Evolutionary conservation across 305 asterid species (phyloP).

Genomic region (Fraxinus sp.): DNA sequence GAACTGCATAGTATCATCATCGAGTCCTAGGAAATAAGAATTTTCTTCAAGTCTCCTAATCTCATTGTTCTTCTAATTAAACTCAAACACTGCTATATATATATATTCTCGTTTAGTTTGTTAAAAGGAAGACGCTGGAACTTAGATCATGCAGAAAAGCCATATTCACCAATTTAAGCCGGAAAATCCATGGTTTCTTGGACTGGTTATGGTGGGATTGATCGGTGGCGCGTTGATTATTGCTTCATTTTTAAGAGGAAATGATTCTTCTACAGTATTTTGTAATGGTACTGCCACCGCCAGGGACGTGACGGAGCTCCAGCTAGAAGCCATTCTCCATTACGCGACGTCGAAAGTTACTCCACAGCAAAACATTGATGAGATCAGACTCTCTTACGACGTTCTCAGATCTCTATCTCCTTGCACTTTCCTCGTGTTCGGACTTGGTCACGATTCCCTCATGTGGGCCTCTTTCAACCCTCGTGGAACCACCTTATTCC

Average conservation of each 20-base stretch:
- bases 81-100: neutral
- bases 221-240: conserved; percentile 42
- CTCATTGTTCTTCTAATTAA: neutral
- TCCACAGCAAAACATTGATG: conserved; percentile 62
- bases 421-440: conserved; percentile 68
- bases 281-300: conserved; percentile 29
- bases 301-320: conserved; percentile 28
- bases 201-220: conserved; percentile 37
- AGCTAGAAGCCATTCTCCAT: conserved; percentile 53
- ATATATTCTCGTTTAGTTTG: neutral
- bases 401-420: conserved; percentile 41
- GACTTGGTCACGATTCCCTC: conserved; percentile 73
- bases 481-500: conserved; percentile 61
- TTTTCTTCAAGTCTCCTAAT: neutral
- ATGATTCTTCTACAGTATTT: conserved; percentile 19
- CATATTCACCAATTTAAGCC: conserved; percentile 25
- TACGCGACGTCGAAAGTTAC: conserved; percentile 63
- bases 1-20: neutral
- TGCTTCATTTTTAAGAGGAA: conserved; percentile 7
- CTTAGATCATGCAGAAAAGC: conserved; percentile 31
- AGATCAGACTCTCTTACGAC: conserved; percentile 43
- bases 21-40: neutral
- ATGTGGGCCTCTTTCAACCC: conserved; percentile 79
- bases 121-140: neutral
- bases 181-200: conserved; percentile 39